These are phyloP conservation scores for Tuber calosporum DNA, from an alignment of 495 filamentous ascomycete genomes.

Conservation along the genomic window DNA sequence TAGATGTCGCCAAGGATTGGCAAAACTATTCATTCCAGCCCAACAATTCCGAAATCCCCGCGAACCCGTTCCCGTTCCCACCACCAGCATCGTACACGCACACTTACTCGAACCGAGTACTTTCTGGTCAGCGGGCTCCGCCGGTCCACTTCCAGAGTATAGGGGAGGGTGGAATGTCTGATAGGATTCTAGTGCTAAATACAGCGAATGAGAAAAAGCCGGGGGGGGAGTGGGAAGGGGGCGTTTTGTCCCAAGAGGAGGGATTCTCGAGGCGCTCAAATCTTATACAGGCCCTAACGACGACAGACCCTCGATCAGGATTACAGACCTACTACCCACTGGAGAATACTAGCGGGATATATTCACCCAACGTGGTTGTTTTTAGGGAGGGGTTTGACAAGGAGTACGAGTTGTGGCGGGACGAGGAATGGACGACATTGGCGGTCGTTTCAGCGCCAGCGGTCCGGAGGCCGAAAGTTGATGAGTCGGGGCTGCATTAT, in stretches of 20 bases:
- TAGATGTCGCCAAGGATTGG: slow-evolving; percentile 63
- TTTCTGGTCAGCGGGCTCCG: slow-evolving; percentile 23
- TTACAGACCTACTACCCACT: slow-evolving; percentile 59
- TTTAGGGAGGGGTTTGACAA: slow-evolving; percentile 51
- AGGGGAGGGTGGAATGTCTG: slow-evolving; percentile 32
- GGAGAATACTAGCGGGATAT: slow-evolving; percentile 57
- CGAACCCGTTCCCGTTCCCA: slow-evolving; percentile 13
- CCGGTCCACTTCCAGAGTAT: slow-evolving; percentile 18
- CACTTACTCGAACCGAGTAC: background rate
- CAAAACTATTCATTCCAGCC: slow-evolving; percentile 32
- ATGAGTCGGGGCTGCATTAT: slow-evolving; percentile 57
- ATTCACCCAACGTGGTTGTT: slow-evolving; percentile 56
- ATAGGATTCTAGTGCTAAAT: slow-evolving; percentile 60
- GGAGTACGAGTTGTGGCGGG: slow-evolving; percentile 47
- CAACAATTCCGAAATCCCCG: background rate
- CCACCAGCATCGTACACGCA: background rate
- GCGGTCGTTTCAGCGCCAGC: slow-evolving; percentile 67
- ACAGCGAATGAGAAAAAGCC: slow-evolving; percentile 66
- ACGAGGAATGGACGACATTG: slow-evolving; percentile 47
- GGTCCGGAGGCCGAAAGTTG: slow-evolving; percentile 62
- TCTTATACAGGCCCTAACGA: slow-evolving; percentile 57
- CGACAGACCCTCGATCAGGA: slow-evolving; percentile 45
- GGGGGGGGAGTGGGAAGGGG: slow-evolving; percentile 72
- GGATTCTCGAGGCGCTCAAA: slow-evolving; percentile 64
- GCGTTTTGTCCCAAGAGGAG: slow-evolving; percentile 63